These are phyloP conservation scores for Sporopachydermia lactativora DNA, from an alignment of 805 yeast species.

Conservation along the genomic window DNA sequence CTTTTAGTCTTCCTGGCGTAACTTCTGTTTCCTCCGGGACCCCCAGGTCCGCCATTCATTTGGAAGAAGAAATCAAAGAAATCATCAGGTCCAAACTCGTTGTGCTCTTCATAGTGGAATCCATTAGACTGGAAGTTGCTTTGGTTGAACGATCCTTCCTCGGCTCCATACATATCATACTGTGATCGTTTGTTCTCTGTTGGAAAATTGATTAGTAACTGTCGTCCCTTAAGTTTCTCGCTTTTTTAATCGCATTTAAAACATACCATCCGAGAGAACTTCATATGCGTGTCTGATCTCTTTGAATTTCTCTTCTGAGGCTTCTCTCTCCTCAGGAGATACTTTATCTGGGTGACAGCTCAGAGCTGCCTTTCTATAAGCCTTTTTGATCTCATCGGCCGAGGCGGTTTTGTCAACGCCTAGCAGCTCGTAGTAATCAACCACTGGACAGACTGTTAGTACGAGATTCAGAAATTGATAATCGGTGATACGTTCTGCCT, in stretches of 20 bases:
- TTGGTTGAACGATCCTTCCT: conserved; percentile 20
- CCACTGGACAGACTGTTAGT: background rate
- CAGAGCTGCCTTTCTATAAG: conserved; percentile 75
- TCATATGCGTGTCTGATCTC: conserved; percentile 82
- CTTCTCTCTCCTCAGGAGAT: conserved; percentile 46
- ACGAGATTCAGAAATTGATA: too few species aligned
- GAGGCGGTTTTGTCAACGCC: conserved; percentile 59
- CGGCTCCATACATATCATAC: conserved; percentile 43
- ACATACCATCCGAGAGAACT: conserved; percentile 47
- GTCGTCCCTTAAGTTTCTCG: too few species aligned
- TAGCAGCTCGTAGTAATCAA: conserved; percentile 41
- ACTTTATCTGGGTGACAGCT: conserved; percentile 85
- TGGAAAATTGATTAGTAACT: too few species aligned
- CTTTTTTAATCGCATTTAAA: too few species aligned
- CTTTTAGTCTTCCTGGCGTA: conserved; percentile 7
- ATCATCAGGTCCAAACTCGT: conserved; percentile 53
- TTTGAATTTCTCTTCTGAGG: conserved; percentile 69
- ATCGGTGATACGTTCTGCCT: too few species aligned
- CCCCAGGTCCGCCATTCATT: conserved; percentile 20
- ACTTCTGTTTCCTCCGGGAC: conserved; percentile 10
- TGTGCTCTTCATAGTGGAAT: conserved; percentile 22
- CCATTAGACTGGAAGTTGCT: conserved; percentile 8
- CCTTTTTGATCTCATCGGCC: conserved; percentile 60
- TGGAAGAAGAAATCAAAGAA: conserved; percentile 57
- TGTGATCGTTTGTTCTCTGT: conserved; percentile 34